Evolutionary conservation across 2,329 filamentous ascomycete species (phyloP).

Genomic region (Colletotrichum melonis): DNA sequence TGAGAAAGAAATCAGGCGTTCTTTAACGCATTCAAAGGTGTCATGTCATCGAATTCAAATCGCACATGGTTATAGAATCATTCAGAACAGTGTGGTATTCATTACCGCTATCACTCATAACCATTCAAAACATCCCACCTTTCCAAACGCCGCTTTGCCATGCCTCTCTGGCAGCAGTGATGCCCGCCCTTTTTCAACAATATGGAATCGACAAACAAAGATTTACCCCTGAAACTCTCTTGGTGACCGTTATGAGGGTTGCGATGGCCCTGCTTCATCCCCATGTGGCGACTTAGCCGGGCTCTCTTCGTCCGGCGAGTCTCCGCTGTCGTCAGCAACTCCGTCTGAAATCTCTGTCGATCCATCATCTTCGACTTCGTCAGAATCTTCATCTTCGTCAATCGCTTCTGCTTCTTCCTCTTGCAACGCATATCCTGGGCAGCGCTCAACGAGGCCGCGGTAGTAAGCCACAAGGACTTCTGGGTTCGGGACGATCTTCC

Average conservation of each 20-base stretch:
- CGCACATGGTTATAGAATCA: not conserved
- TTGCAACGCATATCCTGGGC: conserved; percentile 66
- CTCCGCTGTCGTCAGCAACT: conserved; percentile 37
- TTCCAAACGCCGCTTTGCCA: conserved; percentile 32
- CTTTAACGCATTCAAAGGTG: not conserved
- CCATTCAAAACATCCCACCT: conserved; percentile 16
- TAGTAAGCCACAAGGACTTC: conserved; percentile 96
- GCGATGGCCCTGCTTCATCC: not conserved
- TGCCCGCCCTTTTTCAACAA: conserved; percentile 31
- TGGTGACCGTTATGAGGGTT: not conserved
- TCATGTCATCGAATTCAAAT: not conserved
- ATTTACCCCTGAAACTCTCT: not conserved
- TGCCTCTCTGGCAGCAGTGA: conserved; percentile 32
- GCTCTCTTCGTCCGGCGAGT: conserved; percentile 35
- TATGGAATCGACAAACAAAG: conserved; percentile 3
- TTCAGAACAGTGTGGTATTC: conserved; percentile 30
- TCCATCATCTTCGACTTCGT: conserved; percentile 47
- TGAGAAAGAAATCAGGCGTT: not conserved
- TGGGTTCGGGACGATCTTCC: conserved; percentile 96
- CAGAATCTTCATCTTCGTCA: conserved; percentile 45
- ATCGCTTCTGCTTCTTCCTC: conserved; percentile 43
- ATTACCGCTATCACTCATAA: conserved; percentile 34
- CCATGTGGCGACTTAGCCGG: conserved; percentile 22
- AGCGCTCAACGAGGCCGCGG: conserved; percentile 80
- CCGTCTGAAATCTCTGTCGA: conserved; percentile 44